These are phyloP conservation scores for Quercus engelmannii DNA, from an alignment of 306 rosid genomes.

Conservation along the genomic window DNA sequence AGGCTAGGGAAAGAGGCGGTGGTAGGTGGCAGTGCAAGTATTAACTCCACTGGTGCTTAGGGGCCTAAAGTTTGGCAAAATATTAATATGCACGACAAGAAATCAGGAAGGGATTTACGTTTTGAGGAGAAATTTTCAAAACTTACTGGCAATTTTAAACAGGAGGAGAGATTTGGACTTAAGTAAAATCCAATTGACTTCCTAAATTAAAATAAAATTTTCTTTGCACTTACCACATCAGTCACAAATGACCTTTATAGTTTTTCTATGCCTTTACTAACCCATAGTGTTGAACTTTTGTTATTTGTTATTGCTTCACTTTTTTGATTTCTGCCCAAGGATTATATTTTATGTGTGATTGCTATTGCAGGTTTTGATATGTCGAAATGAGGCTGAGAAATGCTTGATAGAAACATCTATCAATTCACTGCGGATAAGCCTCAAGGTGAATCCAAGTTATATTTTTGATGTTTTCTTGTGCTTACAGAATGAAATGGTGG, in stretches of 20 bases:
- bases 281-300: neutral
- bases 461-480: constrained; percentile 1
- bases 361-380: constrained; percentile 75
- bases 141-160: too few species aligned
- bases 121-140: too few species aligned
- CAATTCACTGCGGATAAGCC: constrained; percentile 91
- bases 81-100: too few species aligned
- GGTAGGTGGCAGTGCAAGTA: too few species aligned
- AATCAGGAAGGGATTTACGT: too few species aligned
- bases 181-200: too few species aligned
- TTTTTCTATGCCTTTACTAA: neutral
- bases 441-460: constrained; percentile 57
- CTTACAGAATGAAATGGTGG: neutral
- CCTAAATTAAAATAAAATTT: too few species aligned
- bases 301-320: neutral
- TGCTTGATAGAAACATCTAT: constrained; percentile 95
- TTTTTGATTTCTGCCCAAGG: neutral
- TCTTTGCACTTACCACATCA: too few species aligned
- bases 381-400: constrained; percentile 94
- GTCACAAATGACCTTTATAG: neutral
- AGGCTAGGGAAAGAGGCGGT: too few species aligned
- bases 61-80: too few species aligned
- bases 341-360: constrained; percentile 5
- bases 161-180: too few species aligned
- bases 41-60: too few species aligned